Percentiles rank a stretch among this genome's conserved stretches.
These are phyloP conservation scores for Euphorbia schlechtendalii DNA, from an alignment of 441 rosid genomes.

Conservation along the genomic window DNA sequence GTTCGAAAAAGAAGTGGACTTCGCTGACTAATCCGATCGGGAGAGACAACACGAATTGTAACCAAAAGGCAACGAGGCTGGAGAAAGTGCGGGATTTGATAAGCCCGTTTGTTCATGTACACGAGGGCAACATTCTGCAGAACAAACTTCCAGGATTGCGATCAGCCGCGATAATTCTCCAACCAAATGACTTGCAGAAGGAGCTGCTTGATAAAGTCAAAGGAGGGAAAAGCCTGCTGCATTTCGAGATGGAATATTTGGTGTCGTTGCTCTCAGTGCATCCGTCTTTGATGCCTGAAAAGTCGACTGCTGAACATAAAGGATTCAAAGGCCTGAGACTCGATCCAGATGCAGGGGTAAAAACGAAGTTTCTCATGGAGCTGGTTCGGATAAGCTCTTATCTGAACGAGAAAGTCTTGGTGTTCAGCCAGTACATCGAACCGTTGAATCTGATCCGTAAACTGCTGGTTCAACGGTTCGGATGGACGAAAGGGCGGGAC, in stretches of 20 bases:
- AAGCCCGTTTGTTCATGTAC: conserved; percentile 61
- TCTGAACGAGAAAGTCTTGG: conserved; percentile 53
- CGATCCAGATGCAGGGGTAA: conserved; percentile 47
- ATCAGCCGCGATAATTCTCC: conserved; percentile 51
- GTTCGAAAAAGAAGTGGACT: conserved; percentile 30
- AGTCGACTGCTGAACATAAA: background rate
- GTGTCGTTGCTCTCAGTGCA: conserved; percentile 55
- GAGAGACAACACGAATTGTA: conserved; percentile 16
- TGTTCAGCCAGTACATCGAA: conserved; percentile 50
- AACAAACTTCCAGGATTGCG: conserved; percentile 63
- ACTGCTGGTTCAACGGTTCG: conserved; percentile 30
- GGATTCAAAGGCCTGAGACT: conserved; percentile 23
- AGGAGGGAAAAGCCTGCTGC: conserved; percentile 8
- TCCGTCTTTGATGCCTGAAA: conserved; percentile 41
- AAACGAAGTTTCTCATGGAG: conserved; percentile 51
- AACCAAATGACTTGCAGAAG: conserved; percentile 41
- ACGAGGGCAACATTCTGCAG: conserved; percentile 50
- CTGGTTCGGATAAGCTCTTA: conserved; percentile 39
- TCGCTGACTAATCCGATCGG: conserved; percentile 30
- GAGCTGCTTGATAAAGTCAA: conserved; percentile 29
- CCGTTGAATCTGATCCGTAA: conserved; percentile 40
- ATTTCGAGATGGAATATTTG: conserved; percentile 25
- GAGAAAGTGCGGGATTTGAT: conserved; percentile 32
- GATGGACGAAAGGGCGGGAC: conserved; percentile 45
- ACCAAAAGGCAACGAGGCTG: conserved; percentile 12